These are phyloP conservation scores for Rostrohypoxylon terebratum DNA, from an alignment of 495 filamentous ascomycete species.

Conservation along the genomic window DNA sequence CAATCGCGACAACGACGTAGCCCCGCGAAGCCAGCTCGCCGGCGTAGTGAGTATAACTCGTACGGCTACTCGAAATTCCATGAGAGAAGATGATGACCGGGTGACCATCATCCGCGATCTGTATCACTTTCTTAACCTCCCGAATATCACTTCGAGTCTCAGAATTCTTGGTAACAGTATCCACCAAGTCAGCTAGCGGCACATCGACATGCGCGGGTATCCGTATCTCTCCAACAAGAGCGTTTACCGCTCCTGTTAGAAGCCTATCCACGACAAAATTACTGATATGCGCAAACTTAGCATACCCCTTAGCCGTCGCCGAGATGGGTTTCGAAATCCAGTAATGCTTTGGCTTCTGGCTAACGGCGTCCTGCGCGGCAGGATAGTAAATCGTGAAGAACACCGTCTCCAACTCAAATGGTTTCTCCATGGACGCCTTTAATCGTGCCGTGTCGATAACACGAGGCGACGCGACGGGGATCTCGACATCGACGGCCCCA, in stretches of 20 bases:
- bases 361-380: conserved; percentile 36
- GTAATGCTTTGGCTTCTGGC: conserved; percentile 49
- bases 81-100: conserved; percentile 66
- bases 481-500: conserved; percentile 62
- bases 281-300: conserved; percentile 57
- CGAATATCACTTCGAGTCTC: conserved; percentile 38
- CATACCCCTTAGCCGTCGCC: conserved; percentile 63
- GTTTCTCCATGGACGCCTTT: conserved; percentile 52
- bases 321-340: conserved; percentile 65
- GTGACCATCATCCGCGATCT: conserved; percentile 43
- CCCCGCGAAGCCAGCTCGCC: conserved; percentile 66
- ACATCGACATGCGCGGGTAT: conserved; percentile 61
- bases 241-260: conserved; percentile 51
- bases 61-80: conserved; percentile 63
- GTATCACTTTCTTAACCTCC: conserved; percentile 36
- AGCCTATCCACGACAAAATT: conserved; percentile 55
- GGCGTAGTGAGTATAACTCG: conserved; percentile 65
- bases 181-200: conserved; percentile 51
- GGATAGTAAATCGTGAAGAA: conserved; percentile 65
- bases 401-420: conserved; percentile 61
- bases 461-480: conserved; percentile 49
- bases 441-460: conserved; percentile 53
- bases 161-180: conserved; percentile 25
- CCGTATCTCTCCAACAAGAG: conserved; percentile 54
- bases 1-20: conserved; percentile 63